Percentiles rank a stretch among this genome's conserved stretches.
Evolutionary conservation across 2,329 filamentous ascomycete species (phyloP).

Genomic region (Mariannaea elegans): DNA sequence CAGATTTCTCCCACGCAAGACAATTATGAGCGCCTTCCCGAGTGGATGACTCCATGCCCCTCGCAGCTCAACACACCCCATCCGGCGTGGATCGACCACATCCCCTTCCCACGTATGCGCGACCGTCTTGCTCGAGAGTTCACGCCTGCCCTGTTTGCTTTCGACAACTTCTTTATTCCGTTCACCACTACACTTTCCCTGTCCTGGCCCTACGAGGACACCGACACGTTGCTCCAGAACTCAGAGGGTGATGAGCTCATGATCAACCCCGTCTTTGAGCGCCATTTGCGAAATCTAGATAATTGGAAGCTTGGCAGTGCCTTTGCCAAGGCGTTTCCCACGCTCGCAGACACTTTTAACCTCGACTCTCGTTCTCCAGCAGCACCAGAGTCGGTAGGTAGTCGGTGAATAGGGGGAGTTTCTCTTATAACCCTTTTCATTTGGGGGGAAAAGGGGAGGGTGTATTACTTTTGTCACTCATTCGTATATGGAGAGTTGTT

Average conservation of each 20-base stretch:
- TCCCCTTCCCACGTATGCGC: constrained; percentile 82
- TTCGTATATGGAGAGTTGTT: too few relatives aligned
- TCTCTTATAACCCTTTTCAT: too few relatives aligned
- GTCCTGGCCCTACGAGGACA: constrained; percentile 85
- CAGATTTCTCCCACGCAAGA: constrained; percentile 80
- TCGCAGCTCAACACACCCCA: constrained; percentile 74
- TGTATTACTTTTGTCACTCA: too few relatives aligned
- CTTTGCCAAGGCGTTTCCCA: constrained; percentile 73
- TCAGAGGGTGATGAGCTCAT: constrained; percentile 71
- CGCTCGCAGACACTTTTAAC: constrained; percentile 43
- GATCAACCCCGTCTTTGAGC: constrained; percentile 88
- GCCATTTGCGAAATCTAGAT: constrained; percentile 75
- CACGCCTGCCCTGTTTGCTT: constrained; percentile 62
- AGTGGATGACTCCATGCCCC: constrained; percentile 73
- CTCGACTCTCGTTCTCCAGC: constrained; percentile 31
- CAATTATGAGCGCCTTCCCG: constrained; percentile 80
- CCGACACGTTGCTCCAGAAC: constrained; percentile 71
- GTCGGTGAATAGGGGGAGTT: constrained; percentile 16
- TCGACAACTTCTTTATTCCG: constrained; percentile 85
- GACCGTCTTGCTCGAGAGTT: constrained; percentile 68
- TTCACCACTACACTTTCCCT: constrained; percentile 79
- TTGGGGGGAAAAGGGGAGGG: too few relatives aligned
- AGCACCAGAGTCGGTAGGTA: constrained; percentile 30
- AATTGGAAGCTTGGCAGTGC: constrained; percentile 84
- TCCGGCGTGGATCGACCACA: constrained; percentile 82